These are phyloP conservation scores for Trichoderma citrinoviride DNA, from an alignment of 2,329 filamentous ascomycete species.

Conservation along the genomic window DNA sequence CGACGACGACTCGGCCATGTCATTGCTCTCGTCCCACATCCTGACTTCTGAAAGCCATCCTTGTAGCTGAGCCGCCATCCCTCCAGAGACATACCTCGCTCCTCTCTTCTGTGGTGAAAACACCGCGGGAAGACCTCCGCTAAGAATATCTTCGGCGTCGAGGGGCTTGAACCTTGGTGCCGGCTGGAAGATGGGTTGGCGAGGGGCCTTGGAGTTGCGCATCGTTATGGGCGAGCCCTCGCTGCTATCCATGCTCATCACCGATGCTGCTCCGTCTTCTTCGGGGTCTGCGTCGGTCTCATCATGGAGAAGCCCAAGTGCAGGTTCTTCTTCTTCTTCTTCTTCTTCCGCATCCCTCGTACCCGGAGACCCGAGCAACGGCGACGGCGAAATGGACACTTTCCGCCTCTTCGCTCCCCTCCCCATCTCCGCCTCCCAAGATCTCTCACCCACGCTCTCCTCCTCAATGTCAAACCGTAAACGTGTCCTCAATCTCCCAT, in stretches of 20 bases:
- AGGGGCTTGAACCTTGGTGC: constrained; percentile 42
- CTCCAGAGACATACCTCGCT: constrained; percentile 37
- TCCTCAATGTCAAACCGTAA: constrained; percentile 10
- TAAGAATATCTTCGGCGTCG: constrained; percentile 27
- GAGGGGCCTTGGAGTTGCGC: constrained; percentile 20
- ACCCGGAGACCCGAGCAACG: constrained; percentile 20
- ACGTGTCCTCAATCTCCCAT: not conserved
- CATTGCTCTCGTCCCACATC: constrained; percentile 31
- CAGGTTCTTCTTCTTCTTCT: too few relatives aligned
- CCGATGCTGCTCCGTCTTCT: not conserved
- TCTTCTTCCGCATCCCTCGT: not conserved
- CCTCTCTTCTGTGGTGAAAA: constrained; percentile 41
- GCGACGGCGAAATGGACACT: constrained; percentile 31
- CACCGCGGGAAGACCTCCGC: constrained; percentile 28
- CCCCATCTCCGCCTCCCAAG: not conserved
- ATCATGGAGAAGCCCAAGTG: not conserved
- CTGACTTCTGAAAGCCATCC: constrained; percentile 43
- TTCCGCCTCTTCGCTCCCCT: constrained; percentile 32
- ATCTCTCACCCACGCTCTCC: not conserved
- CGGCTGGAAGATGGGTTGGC: constrained; percentile 40
- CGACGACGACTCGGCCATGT: constrained; percentile 21
- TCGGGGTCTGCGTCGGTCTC: not conserved
- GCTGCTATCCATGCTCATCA: not conserved
- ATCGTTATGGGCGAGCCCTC: not conserved
- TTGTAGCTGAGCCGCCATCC: constrained; percentile 41